phyloP scores from a whole-genome alignment of 805 yeast genomes.

The Naumovozyma castellii region DNA sequence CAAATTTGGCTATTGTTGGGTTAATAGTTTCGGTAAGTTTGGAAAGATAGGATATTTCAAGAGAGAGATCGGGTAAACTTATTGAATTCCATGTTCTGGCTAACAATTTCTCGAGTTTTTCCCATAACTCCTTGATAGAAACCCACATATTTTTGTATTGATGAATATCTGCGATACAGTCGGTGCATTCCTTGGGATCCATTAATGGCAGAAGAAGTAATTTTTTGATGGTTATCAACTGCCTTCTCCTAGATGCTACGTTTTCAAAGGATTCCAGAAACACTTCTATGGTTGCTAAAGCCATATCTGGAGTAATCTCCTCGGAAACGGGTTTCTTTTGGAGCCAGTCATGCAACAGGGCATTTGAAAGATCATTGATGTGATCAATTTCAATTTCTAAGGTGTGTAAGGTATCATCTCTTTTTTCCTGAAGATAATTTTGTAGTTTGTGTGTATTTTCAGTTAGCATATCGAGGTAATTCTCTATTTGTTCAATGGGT shows the following conservation, averaged over 20 bases:
- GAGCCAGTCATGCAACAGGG: slow-evolving; percentile 40
- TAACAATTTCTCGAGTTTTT: slow-evolving; percentile 1
- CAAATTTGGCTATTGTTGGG: neutral
- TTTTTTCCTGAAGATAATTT: slow-evolving; percentile 33
- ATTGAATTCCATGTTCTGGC: slow-evolving; percentile 7
- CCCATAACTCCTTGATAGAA: slow-evolving; percentile 6
- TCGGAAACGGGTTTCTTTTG: slow-evolving; percentile 39
- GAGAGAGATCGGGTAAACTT: neutral
- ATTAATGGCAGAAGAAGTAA: neutral
- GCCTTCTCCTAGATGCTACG: slow-evolving; percentile 17
- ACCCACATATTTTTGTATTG: slow-evolving; percentile 6
- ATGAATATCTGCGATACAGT: slow-evolving; percentile 4
- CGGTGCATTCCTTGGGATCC: neutral
- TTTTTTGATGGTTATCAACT: neutral
- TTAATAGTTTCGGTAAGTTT: neutral
- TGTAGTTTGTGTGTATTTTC: slow-evolving; percentile 33
- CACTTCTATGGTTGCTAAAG: slow-evolving; percentile 33
- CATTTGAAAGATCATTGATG: slow-evolving; percentile 27
- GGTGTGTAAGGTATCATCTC: slow-evolving; percentile 34
- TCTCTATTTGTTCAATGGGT: slow-evolving; percentile 52
- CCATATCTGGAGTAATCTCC: slow-evolving; percentile 34
- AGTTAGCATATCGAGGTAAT: slow-evolving; percentile 35
- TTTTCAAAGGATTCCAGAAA: slow-evolving; percentile 19
- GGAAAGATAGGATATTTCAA: neutral
- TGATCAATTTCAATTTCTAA: slow-evolving; percentile 34